These are phyloP conservation scores for Hyphodiscus sp. DNA, from an alignment of 2,329 filamentous ascomycete species.

Conservation along the genomic window DNA sequence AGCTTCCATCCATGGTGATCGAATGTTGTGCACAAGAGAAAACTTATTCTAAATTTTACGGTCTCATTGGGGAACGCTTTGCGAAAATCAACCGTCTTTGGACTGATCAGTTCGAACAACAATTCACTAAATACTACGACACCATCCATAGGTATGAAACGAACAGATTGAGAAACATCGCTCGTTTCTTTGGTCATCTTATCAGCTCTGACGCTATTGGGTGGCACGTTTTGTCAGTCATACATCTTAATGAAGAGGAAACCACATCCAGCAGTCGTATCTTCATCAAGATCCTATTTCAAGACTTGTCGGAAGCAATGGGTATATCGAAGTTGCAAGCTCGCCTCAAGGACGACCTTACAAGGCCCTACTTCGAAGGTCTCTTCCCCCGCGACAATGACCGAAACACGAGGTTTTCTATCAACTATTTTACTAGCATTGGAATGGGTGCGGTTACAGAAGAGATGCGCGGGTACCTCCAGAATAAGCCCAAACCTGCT, in stretches of 20 bases:
- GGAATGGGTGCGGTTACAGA: constrained; percentile 94
- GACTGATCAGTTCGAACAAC: constrained; percentile 85
- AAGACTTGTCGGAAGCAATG: constrained; percentile 81
- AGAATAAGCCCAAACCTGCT: constrained; percentile 82
- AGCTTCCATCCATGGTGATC: constrained; percentile 93
- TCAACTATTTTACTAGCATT: constrained; percentile 99
- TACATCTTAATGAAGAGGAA: constrained; percentile 93
- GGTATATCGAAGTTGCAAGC: constrained; percentile 75
- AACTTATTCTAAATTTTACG: constrained; percentile 97
- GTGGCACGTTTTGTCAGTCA: constrained; percentile 80
- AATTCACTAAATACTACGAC: constrained; percentile 90
- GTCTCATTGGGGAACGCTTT: constrained; percentile 88
- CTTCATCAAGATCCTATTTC: constrained; percentile 96
- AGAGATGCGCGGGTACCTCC: constrained; percentile 84
- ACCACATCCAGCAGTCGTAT: constrained; percentile 95
- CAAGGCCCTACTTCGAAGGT: constrained; percentile 73
- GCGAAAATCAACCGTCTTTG: constrained; percentile 93
- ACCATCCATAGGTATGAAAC: constrained; percentile 97
- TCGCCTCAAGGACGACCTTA: constrained; percentile 68
- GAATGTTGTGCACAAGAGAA: constrained; percentile 96
- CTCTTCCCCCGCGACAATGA: constrained; percentile 87
- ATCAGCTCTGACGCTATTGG: constrained; percentile 82
- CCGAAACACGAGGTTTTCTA: constrained; percentile 88
- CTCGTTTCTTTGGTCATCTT: constrained; percentile 88
- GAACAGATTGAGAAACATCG: constrained; percentile 89